phyloP scores from a whole-genome alignment of 2,329 filamentous ascomycete genomes.

The Chalara sp. region DNA sequence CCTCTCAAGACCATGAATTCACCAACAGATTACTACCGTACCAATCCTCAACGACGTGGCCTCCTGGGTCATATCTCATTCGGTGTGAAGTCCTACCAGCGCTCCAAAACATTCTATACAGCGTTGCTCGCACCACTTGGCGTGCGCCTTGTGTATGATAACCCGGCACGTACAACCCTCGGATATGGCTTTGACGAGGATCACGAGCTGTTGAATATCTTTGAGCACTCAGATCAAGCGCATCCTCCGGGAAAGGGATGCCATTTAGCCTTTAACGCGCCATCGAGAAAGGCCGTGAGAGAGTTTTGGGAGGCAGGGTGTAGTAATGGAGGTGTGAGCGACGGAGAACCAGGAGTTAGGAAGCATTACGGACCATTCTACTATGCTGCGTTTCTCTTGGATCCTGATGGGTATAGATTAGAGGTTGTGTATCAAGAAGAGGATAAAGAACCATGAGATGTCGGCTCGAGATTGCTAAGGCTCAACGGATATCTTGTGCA shows the following conservation, averaged over 20 bases:
- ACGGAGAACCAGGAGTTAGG: conserved; percentile 27
- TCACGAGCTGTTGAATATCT: conserved; percentile 26
- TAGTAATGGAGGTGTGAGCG: conserved; percentile 21
- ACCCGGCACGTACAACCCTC: conserved; percentile 19
- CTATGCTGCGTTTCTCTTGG: conserved; percentile 29
- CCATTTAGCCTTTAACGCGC: conserved; percentile 30
- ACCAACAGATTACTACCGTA: neutral
- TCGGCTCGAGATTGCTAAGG: neutral
- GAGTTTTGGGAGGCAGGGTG: conserved; percentile 26
- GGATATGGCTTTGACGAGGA: conserved; percentile 24
- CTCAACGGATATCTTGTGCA: neutral
- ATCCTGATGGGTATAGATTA: conserved; percentile 28
- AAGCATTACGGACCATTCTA: conserved; percentile 26
- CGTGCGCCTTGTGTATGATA: conserved; percentile 26
- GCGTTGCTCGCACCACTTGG: conserved; percentile 24
- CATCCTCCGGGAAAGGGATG: conserved; percentile 23
- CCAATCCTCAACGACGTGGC: neutral
- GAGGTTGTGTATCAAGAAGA: conserved; percentile 26
- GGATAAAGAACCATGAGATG: neutral
- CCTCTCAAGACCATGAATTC: neutral
- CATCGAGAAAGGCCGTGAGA: conserved; percentile 22
- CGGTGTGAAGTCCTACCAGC: conserved; percentile 15
- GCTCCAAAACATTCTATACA: conserved; percentile 27
- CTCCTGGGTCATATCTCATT: conserved; percentile 21
- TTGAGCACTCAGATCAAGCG: conserved; percentile 18